Evolutionary conservation across 202 grass and related monocot genomes (phyloP), one percentile per base, ranked within the genome.

Genomic region (Schoenoplectus tabernaemontani): DNA sequence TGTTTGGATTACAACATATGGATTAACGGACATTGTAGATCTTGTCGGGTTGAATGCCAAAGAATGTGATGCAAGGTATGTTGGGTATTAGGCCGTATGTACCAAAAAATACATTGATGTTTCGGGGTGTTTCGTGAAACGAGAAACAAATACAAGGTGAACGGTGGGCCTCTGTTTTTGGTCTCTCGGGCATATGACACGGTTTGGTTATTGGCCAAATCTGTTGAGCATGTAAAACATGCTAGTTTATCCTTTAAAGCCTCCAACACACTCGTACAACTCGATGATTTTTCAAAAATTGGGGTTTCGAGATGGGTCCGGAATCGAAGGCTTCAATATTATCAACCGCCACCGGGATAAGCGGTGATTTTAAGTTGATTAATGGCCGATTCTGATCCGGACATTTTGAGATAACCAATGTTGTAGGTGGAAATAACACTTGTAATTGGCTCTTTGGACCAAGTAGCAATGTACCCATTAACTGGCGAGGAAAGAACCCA

Each of bases 391-490:
- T 91, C 62, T 10, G 59, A 61, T 87, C 89, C 12, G 64, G 65
- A 13, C 59, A 41, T 53, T 97, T 76, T 11, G 88, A 59, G 60
- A 97, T 97, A 81, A 82, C 91, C 26, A 93, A 93, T 60, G 76
- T 93, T 23, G 47, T 72, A 44, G 60, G 19, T 23, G 1, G 23
- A 3, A 53, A 87, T 6, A 77, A 43, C 50, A 82, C 12, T n/a
- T 77, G 12, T 24, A 72, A 82, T 93, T 17, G 91, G 85, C 22
- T 41, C n/a, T 80, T 61, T 91, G 85, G 93, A 89, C 81, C 82
- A 54, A 63, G n/a, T 48, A 48, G 58, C 69, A 58, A 88, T 79
- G 4, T 59, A 34, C 28, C 17, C 54, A 76, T 87, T 11, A 65
- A 17, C 59, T 97, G 93, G 93, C 87, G 87, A 32, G 87, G 85